Conservation (phyloP, 2,329 filamentous ascomycete genomes). For the Pseudogymnoascus pannorum region DNA sequence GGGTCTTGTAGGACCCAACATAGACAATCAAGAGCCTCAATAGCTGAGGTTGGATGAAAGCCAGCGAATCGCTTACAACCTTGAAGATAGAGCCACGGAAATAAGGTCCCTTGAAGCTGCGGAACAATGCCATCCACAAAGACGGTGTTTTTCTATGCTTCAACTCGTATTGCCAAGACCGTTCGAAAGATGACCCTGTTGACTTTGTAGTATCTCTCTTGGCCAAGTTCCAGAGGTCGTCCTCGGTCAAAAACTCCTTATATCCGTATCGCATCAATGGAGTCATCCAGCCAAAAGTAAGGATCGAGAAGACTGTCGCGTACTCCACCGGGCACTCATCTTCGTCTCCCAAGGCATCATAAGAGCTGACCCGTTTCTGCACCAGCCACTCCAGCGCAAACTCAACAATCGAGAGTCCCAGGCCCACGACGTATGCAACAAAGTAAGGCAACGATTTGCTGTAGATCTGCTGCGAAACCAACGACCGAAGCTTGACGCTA, state of each 20-base stretch:
- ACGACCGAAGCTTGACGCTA: slow-evolving; percentile 59
- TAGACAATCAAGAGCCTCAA: slow-evolving; percentile 77
- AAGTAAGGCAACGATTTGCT: slow-evolving; percentile 53
- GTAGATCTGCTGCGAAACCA: slow-evolving; percentile 55
- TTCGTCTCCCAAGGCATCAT: slow-evolving; percentile 59
- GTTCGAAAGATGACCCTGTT: slow-evolving; percentile 63
- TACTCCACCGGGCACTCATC: slow-evolving; percentile 73
- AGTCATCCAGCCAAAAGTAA: slow-evolving; percentile 98
- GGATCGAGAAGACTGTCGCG: slow-evolving; percentile 83
- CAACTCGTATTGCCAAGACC: slow-evolving; percentile 71
- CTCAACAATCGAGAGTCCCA: slow-evolving; percentile 52
- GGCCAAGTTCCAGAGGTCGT: slow-evolving; percentile 90
- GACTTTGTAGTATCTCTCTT: slow-evolving; percentile 69
- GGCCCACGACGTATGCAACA: slow-evolving; percentile 50
- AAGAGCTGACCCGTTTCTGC: slow-evolving; percentile 60
- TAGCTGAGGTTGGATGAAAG: slow-evolving; percentile 87
- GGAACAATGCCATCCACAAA: slow-evolving; percentile 79
- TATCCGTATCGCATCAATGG: slow-evolving; percentile 95
- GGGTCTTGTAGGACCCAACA: slow-evolving; percentile 63
- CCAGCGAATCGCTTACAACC: slow-evolving; percentile 73
- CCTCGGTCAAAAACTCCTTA: slow-evolving; percentile 82
- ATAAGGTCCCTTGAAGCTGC: slow-evolving; percentile 80
- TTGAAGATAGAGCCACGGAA: slow-evolving; percentile 78
- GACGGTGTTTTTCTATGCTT: slow-evolving; percentile 61
- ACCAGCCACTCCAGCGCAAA: slow-evolving; percentile 63